phyloP scores from a whole-genome alignment of 345 rosid species.

The Alliaria petiolata region DNA sequence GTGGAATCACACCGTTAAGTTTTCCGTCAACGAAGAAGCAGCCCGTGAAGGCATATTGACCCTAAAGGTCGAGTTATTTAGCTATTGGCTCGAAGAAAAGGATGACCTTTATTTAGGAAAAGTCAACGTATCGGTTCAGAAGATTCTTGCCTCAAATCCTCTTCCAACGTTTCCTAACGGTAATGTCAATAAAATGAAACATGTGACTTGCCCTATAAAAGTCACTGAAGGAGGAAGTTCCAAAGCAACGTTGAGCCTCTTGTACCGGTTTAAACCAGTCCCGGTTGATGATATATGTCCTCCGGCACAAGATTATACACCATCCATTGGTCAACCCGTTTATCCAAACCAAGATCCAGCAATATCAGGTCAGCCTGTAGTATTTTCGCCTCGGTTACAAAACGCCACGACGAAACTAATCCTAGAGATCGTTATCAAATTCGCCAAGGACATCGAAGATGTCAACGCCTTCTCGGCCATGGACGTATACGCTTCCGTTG shows the following conservation, averaged over 20 bases:
- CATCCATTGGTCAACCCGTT: not conserved
- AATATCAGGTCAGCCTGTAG: not conserved
- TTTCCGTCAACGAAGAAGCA: slow-evolving; percentile 45
- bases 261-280: slow-evolving; percentile 46
- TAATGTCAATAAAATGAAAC: slow-evolving; percentile 30
- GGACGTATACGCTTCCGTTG: slow-evolving; percentile 65
- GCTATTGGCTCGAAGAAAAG: slow-evolving; percentile 56
- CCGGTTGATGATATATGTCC: not conserved
- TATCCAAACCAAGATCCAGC: not conserved
- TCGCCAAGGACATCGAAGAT: slow-evolving; percentile 52
- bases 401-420: slow-evolving; percentile 33
- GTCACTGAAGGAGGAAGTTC: slow-evolving; percentile 36
- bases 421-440: slow-evolving; percentile 51
- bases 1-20: slow-evolving; percentile 67
- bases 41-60: slow-evolving; percentile 42
- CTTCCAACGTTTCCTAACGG: slow-evolving; percentile 17
- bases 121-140: slow-evolving; percentile 65
- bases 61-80: slow-evolving; percentile 48
- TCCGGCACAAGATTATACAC: slow-evolving; percentile 1
- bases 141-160: slow-evolving; percentile 43
- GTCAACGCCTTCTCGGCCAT: slow-evolving; percentile 58
- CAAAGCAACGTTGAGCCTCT: slow-evolving; percentile 55
- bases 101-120: slow-evolving; percentile 53
- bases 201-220: slow-evolving; percentile 45
- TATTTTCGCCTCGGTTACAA: slow-evolving; percentile 16